Evolutionary conservation across 2,329 filamentous ascomycete species (phyloP).

Genomic region (Xylariales sp.): DNA sequence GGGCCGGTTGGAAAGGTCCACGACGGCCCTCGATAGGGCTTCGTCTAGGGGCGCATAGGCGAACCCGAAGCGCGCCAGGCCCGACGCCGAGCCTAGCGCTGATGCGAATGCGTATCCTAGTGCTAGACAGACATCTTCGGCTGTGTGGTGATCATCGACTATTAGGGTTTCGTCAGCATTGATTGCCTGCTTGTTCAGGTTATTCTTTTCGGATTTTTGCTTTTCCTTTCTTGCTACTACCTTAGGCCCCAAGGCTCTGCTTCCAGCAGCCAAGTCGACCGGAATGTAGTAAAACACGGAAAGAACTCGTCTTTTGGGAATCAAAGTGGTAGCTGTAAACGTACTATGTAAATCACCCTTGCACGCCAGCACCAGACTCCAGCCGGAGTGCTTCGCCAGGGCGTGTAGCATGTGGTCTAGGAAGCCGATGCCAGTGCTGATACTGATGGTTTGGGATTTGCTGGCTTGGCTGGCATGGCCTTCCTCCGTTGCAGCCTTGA

Average conservation of each 20-base stretch:
- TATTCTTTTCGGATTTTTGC: not conserved
- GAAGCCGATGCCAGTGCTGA: slow-evolving; percentile 96
- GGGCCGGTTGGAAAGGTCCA: slow-evolving; percentile 94
- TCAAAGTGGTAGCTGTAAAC: slow-evolving; percentile 49
- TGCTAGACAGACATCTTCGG: slow-evolving; percentile 94
- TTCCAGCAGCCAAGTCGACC: not conserved
- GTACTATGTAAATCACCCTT: slow-evolving; percentile 90
- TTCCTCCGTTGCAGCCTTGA: slow-evolving; percentile 65
- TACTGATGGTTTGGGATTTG: slow-evolving; percentile 83
- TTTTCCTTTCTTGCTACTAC: not conserved
- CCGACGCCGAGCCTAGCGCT: slow-evolving; percentile 80
- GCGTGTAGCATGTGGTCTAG: slow-evolving; percentile 99
- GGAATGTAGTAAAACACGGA: not conserved
- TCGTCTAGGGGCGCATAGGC: slow-evolving; percentile 96
- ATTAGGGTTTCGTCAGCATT: slow-evolving; percentile 24
- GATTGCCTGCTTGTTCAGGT: not conserved
- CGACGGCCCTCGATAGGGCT: slow-evolving; percentile 90
- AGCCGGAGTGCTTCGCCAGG: slow-evolving; percentile 93
- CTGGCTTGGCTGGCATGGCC: slow-evolving; percentile 87
- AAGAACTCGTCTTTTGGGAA: not conserved
- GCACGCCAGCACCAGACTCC: slow-evolving; percentile 86
- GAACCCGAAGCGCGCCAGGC: slow-evolving; percentile 89
- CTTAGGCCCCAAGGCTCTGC: not conserved
- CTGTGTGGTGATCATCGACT: slow-evolving; percentile 99
- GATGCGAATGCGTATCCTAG: slow-evolving; percentile 86